phyloP scores from a whole-genome alignment of 2,329 filamentous ascomycete genomes.

The Diaporthe nobilis region DNA sequence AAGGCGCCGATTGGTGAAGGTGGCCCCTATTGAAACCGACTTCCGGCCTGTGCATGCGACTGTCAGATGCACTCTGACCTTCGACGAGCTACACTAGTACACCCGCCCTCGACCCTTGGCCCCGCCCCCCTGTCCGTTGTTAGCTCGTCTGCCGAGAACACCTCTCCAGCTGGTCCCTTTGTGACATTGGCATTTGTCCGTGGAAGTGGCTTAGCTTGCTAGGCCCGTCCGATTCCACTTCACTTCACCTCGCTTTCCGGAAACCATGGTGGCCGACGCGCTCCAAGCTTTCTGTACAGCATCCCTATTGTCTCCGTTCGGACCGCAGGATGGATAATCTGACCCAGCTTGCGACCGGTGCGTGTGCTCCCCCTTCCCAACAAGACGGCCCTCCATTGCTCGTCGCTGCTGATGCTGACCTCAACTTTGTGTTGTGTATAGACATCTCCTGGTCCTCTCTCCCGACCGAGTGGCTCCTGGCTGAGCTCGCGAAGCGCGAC shows the following conservation, averaged over 20 bases:
- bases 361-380: background rate
- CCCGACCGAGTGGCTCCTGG: constrained; percentile 65
- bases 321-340: constrained; percentile 32
- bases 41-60: background rate
- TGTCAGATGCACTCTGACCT: constrained; percentile 19
- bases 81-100: background rate
- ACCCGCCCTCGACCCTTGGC: background rate
- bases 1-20: constrained; percentile 4
- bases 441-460: constrained; percentile 63
- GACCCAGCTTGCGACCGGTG: constrained; percentile 33
- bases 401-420: constrained; percentile 16
- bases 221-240: background rate
- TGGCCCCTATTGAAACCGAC: background rate
- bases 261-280: constrained; percentile 10
- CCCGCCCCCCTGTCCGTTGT: background rate
- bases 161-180: constrained; percentile 18
- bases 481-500: constrained; percentile 66
- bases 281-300: constrained; percentile 8
- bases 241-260: background rate
- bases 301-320: background rate
- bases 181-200: constrained; percentile 10
- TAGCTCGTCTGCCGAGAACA: constrained; percentile 10
- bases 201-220: constrained; percentile 13
- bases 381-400: background rate
- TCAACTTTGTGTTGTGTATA: constrained; percentile 41